Evolutionary conservation across 371 early-diverging fungal genomes (phyloP), one percentile per base, ranked within the genome.

Genomic region (Mucor indicus): DNA sequence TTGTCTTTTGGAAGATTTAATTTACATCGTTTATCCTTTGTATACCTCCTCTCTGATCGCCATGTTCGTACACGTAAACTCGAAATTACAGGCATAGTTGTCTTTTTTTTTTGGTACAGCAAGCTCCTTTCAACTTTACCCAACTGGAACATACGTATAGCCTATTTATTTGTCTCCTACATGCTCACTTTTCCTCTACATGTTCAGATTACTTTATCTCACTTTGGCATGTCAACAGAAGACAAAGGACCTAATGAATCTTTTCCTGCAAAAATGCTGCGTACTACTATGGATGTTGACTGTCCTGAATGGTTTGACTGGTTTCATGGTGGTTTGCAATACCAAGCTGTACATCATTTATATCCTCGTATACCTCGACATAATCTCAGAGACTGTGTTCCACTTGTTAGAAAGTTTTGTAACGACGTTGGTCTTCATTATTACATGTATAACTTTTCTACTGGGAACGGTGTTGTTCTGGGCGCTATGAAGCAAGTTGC

Each of bases 281-380:
- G 96, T 42, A 97, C 98, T 0, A 92, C 93, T n/a, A 94, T 96
- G 92, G 95, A 97, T 69, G 91, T 96, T 0, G 91, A 93, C 50
- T 97, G 98, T 69, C 92, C 96, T 9, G 69, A 67, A 51, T 95
- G 91, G 91, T 52, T 97, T 33, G 96, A 97, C 61, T 96, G 95
- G 95, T 90, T 95, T 75, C 98, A 97, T 53, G 98, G 98, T 42
- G 97, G 96, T 4, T 75, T 96, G 20, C 94, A 95, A 63, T 97
- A 89, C 76, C 98, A 97, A 71, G 88, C 89, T n/a, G 88, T 87
- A 23, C 98, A 97, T 68, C 98, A 97, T 65, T 68, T 97, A 31
- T 97, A 91, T 71, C 98, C 98, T 16, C 82, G 96, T 37, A 60
- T 95, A 17, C 96, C 98, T 7, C 79, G 98, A 11, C 93, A 91